Evolutionary conservation across 768 basidiomycete genomes (phyloP).

Genomic region (Lentinula guzmanii): DNA sequence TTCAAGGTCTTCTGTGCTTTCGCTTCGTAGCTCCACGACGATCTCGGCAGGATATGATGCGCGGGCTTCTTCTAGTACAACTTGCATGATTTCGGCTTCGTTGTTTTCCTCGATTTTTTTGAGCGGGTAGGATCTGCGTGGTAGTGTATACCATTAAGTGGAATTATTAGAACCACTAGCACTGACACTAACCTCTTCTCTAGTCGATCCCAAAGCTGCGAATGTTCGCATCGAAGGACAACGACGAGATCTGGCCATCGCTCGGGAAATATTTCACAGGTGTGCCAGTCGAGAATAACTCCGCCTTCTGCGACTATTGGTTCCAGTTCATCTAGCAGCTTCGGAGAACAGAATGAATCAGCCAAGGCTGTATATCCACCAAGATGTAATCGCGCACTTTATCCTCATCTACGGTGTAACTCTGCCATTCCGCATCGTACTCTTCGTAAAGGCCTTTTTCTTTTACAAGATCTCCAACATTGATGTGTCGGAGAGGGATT

Average conservation of each 20-base stretch:
- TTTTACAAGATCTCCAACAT: conserved; percentile 88
- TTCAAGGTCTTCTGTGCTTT: conserved; percentile 74
- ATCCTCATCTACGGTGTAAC: conserved; percentile 93
- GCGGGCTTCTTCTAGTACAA: conserved; percentile 83
- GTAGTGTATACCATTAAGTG: neutral
- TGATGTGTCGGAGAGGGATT: conserved; percentile 71
- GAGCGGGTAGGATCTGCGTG: conserved; percentile 61
- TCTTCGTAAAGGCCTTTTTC: conserved; percentile 73
- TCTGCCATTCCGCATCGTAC: conserved; percentile 94
- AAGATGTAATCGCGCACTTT: conserved; percentile 47
- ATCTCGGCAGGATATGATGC: conserved; percentile 83
- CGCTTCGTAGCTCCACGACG: conserved; percentile 79
- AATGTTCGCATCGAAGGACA: conserved; percentile 86
- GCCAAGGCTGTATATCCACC: neutral
- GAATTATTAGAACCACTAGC: neutral
- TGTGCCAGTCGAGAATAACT: conserved; percentile 91
- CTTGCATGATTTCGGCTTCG: conserved; percentile 96
- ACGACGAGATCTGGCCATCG: conserved; percentile 96
- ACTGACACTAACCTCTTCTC: conserved; percentile 69
- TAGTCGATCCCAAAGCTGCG: conserved; percentile 80
- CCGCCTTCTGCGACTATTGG: conserved; percentile 63
- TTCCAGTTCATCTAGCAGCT: conserved; percentile 90
- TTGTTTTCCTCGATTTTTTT: conserved; percentile 99
- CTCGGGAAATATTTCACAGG: conserved; percentile 90
- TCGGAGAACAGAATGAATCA: conserved; percentile 5